These are phyloP conservation scores for Emiliania huxleyi DNA, from an alignment of 78 protist species.

Conservation along the genomic window DNA sequence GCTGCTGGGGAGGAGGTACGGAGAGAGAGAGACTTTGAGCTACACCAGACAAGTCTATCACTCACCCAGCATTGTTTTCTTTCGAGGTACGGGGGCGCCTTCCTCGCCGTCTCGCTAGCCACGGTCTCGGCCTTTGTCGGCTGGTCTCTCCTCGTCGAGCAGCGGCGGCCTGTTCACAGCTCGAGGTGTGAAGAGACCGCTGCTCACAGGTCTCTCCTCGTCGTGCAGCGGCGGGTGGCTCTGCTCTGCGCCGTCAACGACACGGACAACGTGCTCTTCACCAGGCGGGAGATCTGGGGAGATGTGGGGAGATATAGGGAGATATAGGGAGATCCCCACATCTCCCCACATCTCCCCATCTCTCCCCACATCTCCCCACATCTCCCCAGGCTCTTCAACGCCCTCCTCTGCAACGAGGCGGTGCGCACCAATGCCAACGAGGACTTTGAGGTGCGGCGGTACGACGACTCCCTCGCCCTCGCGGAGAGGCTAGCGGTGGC, in stretches of 20 bases:
- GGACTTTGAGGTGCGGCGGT: background rate
- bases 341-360: too few species aligned
- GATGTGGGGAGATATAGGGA: too few species aligned
- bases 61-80: too few species aligned
- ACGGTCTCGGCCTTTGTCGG: background rate
- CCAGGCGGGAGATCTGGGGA: too few species aligned
- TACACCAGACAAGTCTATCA: too few species aligned
- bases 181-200: too few species aligned
- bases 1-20: background rate
- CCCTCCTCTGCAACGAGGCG: background rate
- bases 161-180: too few species aligned
- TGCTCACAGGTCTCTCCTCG: too few species aligned
- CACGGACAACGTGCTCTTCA: background rate
- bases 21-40: background rate
- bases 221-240: background rate
- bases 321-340: too few species aligned
- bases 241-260: background rate
- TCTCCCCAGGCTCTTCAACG: background rate
- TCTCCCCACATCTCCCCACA: too few species aligned
- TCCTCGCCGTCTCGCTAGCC: background rate
- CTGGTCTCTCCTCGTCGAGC: background rate
- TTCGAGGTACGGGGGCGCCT: background rate
- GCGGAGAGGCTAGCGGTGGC: too few species aligned
- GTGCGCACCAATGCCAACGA: background rate
- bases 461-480: background rate